phyloP scores from a whole-genome alignment of 2,329 filamentous ascomycete species.

The Alternaria consortialis region DNA sequence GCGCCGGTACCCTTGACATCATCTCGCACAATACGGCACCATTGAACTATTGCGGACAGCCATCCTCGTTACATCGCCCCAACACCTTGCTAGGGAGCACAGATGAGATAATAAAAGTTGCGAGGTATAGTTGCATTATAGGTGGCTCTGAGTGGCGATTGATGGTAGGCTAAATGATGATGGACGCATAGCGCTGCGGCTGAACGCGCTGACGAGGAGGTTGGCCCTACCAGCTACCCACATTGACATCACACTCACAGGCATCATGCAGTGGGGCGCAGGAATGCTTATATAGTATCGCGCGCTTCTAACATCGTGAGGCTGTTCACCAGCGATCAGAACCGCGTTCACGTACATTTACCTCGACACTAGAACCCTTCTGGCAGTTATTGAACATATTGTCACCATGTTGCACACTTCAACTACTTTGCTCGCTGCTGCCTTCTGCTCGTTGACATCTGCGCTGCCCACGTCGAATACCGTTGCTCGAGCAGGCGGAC shows the following conservation, averaged over 20 bases:
- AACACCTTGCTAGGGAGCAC: conserved; percentile 1
- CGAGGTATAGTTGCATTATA: conserved; percentile 9
- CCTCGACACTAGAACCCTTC: background rate
- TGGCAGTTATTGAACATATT: conserved; percentile 1
- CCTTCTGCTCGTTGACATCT: conserved; percentile 9
- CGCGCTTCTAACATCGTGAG: background rate
- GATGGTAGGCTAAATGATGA: conserved; percentile 8
- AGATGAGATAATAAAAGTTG: background rate
- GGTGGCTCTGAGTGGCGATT: conserved; percentile 4
- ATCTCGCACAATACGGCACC: conserved; percentile 8
- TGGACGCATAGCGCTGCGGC: conserved; percentile 22
- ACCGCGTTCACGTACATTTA: background rate
- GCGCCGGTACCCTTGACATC: conserved; percentile 14
- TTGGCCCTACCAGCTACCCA: conserved; percentile 8
- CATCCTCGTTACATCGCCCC: conserved; percentile 11
- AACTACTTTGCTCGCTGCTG: conserved; percentile 1
- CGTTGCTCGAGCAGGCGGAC: conserved; percentile 46
- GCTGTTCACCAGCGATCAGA: background rate
- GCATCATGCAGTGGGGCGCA: background rate
- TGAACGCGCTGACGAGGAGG: conserved; percentile 19
- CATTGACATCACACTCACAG: conserved; percentile 12
- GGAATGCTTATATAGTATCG: conserved; percentile 8
- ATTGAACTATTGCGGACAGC: background rate
- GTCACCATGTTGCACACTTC: conserved; percentile 9
- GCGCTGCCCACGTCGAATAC: conserved; percentile 12